These are phyloP conservation scores for Xylaria palmicola DNA, from an alignment of 495 filamentous ascomycete species.

Conservation along the genomic window DNA sequence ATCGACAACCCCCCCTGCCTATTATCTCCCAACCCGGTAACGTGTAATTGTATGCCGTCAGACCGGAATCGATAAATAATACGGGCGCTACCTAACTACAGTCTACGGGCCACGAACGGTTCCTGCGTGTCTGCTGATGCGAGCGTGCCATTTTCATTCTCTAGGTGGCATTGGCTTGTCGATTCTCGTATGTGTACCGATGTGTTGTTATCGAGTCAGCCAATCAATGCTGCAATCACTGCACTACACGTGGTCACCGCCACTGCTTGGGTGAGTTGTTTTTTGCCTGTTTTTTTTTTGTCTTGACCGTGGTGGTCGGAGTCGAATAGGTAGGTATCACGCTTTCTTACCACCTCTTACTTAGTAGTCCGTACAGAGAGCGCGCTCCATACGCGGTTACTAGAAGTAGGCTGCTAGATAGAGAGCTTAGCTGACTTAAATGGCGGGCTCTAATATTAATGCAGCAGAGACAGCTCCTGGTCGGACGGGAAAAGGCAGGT, in stretches of 20 bases:
- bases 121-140: slow-evolving; percentile 10
- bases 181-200: not conserved
- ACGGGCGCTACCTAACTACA: not conserved
- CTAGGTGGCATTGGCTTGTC: not conserved
- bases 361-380: no score
- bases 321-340: not conserved
- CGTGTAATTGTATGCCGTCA: no score
- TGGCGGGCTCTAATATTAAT: not conserved
- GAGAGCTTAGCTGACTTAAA: not conserved
- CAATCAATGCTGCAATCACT: slow-evolving; percentile 16
- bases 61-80: no score
- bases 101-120: not conserved
- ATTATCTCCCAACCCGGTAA: no score
- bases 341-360: no score
- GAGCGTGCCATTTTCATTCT: not conserved
- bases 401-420: no score
- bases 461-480: not conserved
- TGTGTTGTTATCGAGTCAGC: slow-evolving; percentile 5
- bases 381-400: no score
- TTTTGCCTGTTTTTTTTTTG: not conserved
- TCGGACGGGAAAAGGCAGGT: not conserved
- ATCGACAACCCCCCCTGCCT: no score
- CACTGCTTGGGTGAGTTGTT: slow-evolving; percentile 11
- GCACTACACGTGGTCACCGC: slow-evolving; percentile 16
- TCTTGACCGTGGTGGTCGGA: not conserved